Evolutionary conservation across 129 eudicot species (phyloP), one percentile per base, ranked within the genome.

Genomic region (Heracleum sosnowskyi): DNA sequence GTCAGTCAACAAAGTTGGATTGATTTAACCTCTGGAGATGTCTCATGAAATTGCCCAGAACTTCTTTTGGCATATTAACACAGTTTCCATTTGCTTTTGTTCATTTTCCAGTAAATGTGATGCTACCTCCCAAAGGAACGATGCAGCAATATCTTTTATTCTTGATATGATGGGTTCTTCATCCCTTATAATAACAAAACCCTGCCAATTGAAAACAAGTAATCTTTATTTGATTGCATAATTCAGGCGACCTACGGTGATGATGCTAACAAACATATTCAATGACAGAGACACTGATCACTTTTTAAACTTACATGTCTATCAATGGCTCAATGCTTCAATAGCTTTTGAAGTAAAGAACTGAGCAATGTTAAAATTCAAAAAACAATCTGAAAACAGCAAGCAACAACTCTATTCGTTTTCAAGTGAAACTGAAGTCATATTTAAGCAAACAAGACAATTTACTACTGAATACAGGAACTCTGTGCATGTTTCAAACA

Each of bases 121-220:
- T 77, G 84, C 82, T 34, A 90, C 88, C 13, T 94, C 96, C 98
- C 98, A 91, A 20, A 91, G 90, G 80, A 88, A 94, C 76, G 87
- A 86, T 1, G 91, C 84, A 72, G 97, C 97, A 7, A 84, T 84
- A 29, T 89, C 91, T 82, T 62, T 81, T 78, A 94, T 77, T 82
- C 90, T 85, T 76, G 93, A 81, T 49, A 87, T 77, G 36, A 90
- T 83, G 35, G 85, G 68, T 20, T 90, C 97, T 33, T 87, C 90
- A 39, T 91, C 97, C 86, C 96, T 85, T 20, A 91, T 87, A 40
- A 94, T 91, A 12, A 91, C 57, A 78, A 81, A 84, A 0, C 97
- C 97, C 96, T 94, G 87, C 81, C 82, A 80, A 77, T 49, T 15
- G 29, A 77, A 73, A 78, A 62, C 71, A 62, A 34, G 28, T 22